Conservation (phyloP, 148 eudicot genomes). For the Rhododendron molle region DNA sequence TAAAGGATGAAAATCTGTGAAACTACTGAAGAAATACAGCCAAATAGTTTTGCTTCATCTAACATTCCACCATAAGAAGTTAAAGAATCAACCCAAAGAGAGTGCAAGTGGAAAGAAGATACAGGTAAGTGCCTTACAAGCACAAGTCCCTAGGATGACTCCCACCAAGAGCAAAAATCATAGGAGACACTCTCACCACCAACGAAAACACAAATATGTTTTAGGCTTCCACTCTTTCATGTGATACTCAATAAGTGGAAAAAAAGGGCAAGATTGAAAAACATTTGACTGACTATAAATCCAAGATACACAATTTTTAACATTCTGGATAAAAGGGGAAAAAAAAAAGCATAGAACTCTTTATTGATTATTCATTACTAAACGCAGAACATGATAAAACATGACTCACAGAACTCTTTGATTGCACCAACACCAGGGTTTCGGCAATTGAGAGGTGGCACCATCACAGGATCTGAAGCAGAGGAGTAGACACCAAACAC, state of each 20-base stretch:
- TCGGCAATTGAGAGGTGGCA: too few species aligned
- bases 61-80: not conserved
- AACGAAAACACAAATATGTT: not conserved
- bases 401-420: too few species aligned
- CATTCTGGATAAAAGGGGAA: not conserved
- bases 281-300: not conserved
- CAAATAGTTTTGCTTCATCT: not conserved
- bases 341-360: too few species aligned
- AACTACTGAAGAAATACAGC: not conserved
- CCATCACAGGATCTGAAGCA: too few species aligned
- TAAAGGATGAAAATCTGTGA: not conserved
- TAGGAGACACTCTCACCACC: not conserved
- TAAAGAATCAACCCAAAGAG: not conserved
- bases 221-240: not conserved
- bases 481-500: too few species aligned
- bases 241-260: not conserved
- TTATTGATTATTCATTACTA: too few species aligned
- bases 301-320: not conserved
- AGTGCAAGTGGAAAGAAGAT: not conserved
- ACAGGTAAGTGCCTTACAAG: not conserved
- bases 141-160: not conserved
- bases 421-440: too few species aligned
- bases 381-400: too few species aligned
- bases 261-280: not conserved
- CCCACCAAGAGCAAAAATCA: not conserved